These are phyloP conservation scores for Lanzia echinophila DNA, from an alignment of 2,329 filamentous ascomycete species.

Conservation along the genomic window DNA sequence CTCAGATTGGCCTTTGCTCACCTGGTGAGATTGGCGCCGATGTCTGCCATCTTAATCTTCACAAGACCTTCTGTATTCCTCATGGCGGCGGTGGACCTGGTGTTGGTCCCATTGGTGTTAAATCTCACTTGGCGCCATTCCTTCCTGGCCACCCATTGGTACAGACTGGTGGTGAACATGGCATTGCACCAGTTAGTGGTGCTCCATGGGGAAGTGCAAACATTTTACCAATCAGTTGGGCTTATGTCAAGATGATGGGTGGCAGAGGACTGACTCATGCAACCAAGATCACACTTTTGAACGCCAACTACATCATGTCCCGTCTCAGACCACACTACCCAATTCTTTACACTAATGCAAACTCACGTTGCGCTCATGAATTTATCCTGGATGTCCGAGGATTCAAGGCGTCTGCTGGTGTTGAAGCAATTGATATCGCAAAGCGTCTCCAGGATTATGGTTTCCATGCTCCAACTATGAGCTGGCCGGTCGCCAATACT, in stretches of 20 bases:
- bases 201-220: constrained; percentile 83
- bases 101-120: constrained; percentile 89
- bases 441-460: constrained; percentile 97
- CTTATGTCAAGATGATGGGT: constrained; percentile 93
- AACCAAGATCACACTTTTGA: constrained; percentile 87
- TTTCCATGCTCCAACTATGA: constrained; percentile 97
- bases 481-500: constrained; percentile 89
- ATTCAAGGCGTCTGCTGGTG: constrained; percentile 74
- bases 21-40: constrained; percentile 94
- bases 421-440: constrained; percentile 91
- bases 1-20: constrained; percentile 90
- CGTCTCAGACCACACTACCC: constrained; percentile 79
- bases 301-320: constrained; percentile 93
- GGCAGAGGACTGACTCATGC: constrained; percentile 75
- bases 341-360: constrained; percentile 87
- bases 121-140: constrained; percentile 68
- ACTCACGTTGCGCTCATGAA: constrained; percentile 88
- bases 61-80: constrained; percentile 98
- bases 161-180: constrained; percentile 47
- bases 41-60: constrained; percentile 93
- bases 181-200: constrained; percentile 68
- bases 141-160: constrained; percentile 62
- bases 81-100: constrained; percentile 92
- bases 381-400: constrained; percentile 88
- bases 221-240: constrained; percentile 90